Percentiles rank a stretch among this genome's conserved stretches.
Evolutionary conservation across 192 early-diverging fungal species (phyloP).

Genomic region (Coemansia sp.): DNA sequence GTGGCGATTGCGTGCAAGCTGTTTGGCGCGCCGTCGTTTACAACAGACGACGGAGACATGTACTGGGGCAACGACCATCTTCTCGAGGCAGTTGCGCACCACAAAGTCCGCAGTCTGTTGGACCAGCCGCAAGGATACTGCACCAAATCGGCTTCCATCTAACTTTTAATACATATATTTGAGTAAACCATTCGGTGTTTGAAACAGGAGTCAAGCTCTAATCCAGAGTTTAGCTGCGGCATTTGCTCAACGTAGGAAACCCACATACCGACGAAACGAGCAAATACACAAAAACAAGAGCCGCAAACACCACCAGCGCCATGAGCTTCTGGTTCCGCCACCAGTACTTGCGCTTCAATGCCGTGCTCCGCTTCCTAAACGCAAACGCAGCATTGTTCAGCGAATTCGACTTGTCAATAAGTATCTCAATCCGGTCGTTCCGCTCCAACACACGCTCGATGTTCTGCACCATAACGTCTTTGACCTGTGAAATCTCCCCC

Average conservation of each 20-base stretch:
- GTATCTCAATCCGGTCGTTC: constrained; percentile 82
- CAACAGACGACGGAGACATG: constrained; percentile 53
- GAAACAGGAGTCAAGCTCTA: no score
- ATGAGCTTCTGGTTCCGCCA: constrained; percentile 92
- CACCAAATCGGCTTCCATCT: neutral
- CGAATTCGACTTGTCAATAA: constrained; percentile 88
- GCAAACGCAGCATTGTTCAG: constrained; percentile 87
- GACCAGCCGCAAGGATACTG: constrained; percentile 33
- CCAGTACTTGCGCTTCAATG: constrained; percentile 84
- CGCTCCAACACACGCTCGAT: constrained; percentile 88
- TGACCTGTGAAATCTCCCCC: constrained; percentile 89
- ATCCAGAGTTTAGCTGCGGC: constrained; percentile 23
- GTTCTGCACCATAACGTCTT: constrained; percentile 93
- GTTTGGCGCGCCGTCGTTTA: constrained; percentile 60
- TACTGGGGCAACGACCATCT: constrained; percentile 64
- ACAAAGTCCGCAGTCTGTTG: constrained; percentile 23
- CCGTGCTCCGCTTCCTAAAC: constrained; percentile 84
- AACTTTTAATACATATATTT: no score
- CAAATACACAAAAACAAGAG: constrained; percentile 73
- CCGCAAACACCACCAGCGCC: constrained; percentile 61
- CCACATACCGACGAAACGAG: constrained; percentile 74
- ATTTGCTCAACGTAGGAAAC: constrained; percentile 67
- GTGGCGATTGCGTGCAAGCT: constrained; percentile 41
- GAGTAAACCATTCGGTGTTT: neutral
- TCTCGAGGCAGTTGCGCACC: constrained; percentile 39